Conservation (phyloP, 257 asterid genomes). For the Lantana camara region DNA sequence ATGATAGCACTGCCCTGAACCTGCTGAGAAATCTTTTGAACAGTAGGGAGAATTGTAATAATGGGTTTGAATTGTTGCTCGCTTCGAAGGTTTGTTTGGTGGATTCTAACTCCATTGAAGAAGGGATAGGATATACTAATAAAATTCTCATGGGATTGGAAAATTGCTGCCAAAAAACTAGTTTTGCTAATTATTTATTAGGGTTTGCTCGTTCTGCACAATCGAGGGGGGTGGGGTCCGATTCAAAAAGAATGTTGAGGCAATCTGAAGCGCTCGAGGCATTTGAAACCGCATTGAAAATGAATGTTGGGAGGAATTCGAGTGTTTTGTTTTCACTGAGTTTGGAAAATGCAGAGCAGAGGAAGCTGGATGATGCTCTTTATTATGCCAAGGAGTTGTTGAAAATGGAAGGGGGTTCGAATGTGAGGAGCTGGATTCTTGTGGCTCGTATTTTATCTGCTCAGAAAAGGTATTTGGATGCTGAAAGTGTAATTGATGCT, state of each 20-base stretch:
- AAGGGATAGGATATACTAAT: constrained; percentile 52
- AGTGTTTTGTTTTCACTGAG: constrained; percentile 58
- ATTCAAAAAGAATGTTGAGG: constrained; percentile 50
- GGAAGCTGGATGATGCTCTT: constrained; percentile 78
- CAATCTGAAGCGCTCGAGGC: constrained; percentile 75
- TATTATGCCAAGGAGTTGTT: constrained; percentile 66
- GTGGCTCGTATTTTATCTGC: constrained; percentile 89
- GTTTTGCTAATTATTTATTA: constrained; percentile 51
- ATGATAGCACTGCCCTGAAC: constrained; percentile 57
- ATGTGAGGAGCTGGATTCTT: constrained; percentile 73
- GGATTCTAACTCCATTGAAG: constrained; percentile 47
- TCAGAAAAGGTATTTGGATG: constrained; percentile 69
- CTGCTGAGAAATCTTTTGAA: constrained; percentile 64
- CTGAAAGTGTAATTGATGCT: constrained; percentile 74
- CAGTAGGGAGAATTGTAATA: constrained; percentile 49
- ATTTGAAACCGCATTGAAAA: constrained; percentile 60
- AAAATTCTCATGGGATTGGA: constrained; percentile 36
- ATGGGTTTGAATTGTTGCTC: constrained; percentile 52
- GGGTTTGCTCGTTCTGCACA: constrained; percentile 69
- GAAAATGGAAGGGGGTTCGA: constrained; percentile 69
- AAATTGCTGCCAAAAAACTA: constrained; percentile 47
- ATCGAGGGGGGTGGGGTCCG: constrained; percentile 53
- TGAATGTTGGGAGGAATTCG: constrained; percentile 47
- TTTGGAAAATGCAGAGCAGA: constrained; percentile 86
- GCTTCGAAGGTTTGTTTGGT: constrained; percentile 81